Base-by-base conservation (phyloP, 164 flowering plant species). In the Cinnamomum chago region DNA sequence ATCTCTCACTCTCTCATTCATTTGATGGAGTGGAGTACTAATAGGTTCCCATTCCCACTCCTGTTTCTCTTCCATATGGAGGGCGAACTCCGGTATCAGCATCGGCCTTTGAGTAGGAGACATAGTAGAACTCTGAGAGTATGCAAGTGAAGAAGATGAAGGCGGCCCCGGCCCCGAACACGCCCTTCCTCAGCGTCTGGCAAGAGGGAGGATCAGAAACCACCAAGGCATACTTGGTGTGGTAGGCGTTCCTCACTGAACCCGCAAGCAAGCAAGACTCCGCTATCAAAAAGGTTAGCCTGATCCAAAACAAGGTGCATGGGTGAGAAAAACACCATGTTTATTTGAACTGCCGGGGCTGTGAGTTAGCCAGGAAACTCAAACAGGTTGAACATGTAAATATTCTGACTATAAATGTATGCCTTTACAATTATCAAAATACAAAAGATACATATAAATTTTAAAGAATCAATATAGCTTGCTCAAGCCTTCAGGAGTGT, bases 221-320 rank as follows among this genome's bases (percentile, higher is more conserved):
- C 58, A 83, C 83, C 18, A 79, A 76, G 72, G 81, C 28, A 85
- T 88, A 92, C 78, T 86, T 91, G 76, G 97, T 88, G 86, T 90
- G 97, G 81, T 90, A 88, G 5, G 97, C 98, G 70, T 94, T 94
- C 82, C 83, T 85, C 47, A 90, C 92, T 12, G 97, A 92, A 55
- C 92, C 98, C 17, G 95, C 97, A 62, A 94, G 74, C 84, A 94
- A 80, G 86, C 97, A 91, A 1, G 76, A 75, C 85, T 94, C 97
- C 0, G 97, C 98, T 25, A 92, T 86, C 52, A 90, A 22, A 77
- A 93, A 93, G 50, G 87, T 84, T 50, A 91, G 70, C 98, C 98
- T 93, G 35, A 5, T 55, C 60, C 17, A 13, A 55, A 55, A 55
- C 17, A 25, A 17, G 3, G 58, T 18, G 15, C 3, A 27, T 15